Evolutionary conservation across 2,329 filamentous ascomycete species (phyloP).

Genomic region (Huntiella omanensis): DNA sequence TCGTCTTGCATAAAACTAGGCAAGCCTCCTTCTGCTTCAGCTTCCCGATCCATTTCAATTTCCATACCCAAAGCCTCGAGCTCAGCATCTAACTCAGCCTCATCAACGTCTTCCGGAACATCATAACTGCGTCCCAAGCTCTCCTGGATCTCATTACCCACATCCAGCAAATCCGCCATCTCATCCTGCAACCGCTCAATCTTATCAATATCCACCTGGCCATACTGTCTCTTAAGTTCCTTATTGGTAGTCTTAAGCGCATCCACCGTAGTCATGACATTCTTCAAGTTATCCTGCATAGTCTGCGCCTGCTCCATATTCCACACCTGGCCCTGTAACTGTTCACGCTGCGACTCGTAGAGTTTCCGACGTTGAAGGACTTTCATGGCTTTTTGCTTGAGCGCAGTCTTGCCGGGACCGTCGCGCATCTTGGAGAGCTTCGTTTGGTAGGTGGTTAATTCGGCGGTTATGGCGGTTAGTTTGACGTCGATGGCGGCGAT

Average conservation of each 20-base stretch:
- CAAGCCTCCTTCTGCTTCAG: constrained; percentile 37
- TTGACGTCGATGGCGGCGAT: constrained; percentile 85
- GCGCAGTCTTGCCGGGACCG: constrained; percentile 76
- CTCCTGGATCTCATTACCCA: constrained; percentile 97
- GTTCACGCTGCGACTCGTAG: constrained; percentile 85
- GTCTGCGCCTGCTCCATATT: constrained; percentile 98
- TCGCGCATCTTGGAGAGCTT: constrained; percentile 88
- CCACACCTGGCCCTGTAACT: constrained; percentile 87
- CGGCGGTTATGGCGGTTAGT: constrained; percentile 76
- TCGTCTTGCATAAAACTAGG: constrained; percentile 85
- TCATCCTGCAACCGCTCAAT: constrained; percentile 97
- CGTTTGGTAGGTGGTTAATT: constrained; percentile 71
- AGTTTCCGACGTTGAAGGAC: constrained; percentile 83
- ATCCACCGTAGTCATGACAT: constrained; percentile 95
- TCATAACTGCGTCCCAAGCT: constrained; percentile 82
- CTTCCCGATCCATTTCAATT: constrained; percentile 62
- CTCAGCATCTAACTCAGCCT: constrained; percentile 90
- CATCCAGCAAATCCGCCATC: constrained; percentile 95
- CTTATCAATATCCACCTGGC: constrained; percentile 92
- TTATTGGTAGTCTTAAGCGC: constrained; percentile 96
- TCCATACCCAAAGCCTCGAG: constrained; percentile 87
- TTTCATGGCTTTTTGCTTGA: constrained; percentile 88
- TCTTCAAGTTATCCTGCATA: constrained; percentile 98
- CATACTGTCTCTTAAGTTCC: constrained; percentile 80
- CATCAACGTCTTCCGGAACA: constrained; percentile 89